Evolutionary conservation across 1,284 basidiomycete species (phyloP).

Genomic region (Chiua sp.): DNA sequence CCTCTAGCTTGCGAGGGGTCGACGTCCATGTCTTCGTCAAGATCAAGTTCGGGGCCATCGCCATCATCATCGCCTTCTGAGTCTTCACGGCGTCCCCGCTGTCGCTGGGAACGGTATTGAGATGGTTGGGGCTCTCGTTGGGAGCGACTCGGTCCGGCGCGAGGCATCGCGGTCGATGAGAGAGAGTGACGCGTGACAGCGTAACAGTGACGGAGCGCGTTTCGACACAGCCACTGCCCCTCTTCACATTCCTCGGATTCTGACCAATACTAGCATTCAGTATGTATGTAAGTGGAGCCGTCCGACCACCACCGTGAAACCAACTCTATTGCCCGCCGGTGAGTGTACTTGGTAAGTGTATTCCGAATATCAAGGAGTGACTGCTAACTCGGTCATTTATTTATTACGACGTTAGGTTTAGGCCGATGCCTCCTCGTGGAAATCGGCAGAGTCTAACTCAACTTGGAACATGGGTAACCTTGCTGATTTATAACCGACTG

Average conservation of each 20-base stretch:
- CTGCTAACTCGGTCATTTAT: too few relatives aligned
- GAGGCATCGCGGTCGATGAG: slow-evolving; percentile 21
- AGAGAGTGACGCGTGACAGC: slow-evolving; percentile 1
- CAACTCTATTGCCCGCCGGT: too few relatives aligned
- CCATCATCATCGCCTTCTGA: slow-evolving; percentile 31
- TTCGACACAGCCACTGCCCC: too few relatives aligned
- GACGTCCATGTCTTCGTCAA: slow-evolving; percentile 38
- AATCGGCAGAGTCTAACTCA: not conserved
- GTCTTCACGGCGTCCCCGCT: slow-evolving; percentile 16
- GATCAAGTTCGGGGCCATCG: slow-evolving; percentile 31
- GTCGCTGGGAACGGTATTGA: slow-evolving; percentile 38
- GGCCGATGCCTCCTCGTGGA: not conserved
- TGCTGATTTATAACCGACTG: not conserved
- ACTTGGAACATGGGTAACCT: not conserved
- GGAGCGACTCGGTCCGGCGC: slow-evolving; percentile 37
- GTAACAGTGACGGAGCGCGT: slow-evolving; percentile 2
- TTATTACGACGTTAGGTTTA: not conserved
- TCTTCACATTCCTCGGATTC: too few relatives aligned
- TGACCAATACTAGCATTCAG: too few relatives aligned
- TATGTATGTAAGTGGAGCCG: too few relatives aligned
- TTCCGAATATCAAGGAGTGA: too few relatives aligned
- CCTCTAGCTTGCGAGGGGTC: slow-evolving; percentile 26
- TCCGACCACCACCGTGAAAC: too few relatives aligned
- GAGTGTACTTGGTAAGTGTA: too few relatives aligned
- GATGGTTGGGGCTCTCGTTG: slow-evolving; percentile 40